A percentile compares a stretch with the other conserved stretches of the same genome.
phyloP scores from a whole-genome alignment of 2,329 filamentous ascomycete species.

The Colletotrichum abscissum region DNA sequence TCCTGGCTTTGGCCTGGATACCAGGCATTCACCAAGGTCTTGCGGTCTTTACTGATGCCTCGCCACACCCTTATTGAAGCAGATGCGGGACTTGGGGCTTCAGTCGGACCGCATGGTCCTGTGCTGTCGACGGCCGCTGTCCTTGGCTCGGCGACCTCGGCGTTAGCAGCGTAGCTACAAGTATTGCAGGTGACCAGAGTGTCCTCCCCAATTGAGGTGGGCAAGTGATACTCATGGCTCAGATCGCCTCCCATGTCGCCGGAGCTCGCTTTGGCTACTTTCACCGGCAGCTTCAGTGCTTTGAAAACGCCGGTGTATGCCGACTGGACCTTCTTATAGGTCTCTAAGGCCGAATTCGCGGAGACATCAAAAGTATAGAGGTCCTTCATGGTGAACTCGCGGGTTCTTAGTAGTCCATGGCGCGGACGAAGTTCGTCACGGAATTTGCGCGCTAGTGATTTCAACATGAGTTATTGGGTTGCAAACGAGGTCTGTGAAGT shows the following conservation, averaged over 20 bases:
- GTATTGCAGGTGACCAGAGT: conserved; percentile 78
- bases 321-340: conserved; percentile 79
- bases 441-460: conserved; percentile 84
- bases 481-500: not conserved
- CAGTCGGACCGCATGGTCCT: conserved; percentile 25
- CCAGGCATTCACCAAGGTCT: conserved; percentile 77
- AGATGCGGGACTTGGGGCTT: conserved; percentile 40
- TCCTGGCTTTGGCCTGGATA: conserved; percentile 54
- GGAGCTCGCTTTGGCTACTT: conserved; percentile 90
- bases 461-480: conserved; percentile 14
- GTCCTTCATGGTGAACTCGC: conserved; percentile 98
- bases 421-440: conserved; percentile 91
- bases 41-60: conserved; percentile 75
- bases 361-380: conserved; percentile 92
- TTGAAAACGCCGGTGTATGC: conserved; percentile 84
- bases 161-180: conserved; percentile 85
- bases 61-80: conserved; percentile 62
- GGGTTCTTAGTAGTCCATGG: conserved; percentile 85
- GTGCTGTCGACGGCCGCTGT: not conserved
- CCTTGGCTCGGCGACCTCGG: conserved; percentile 77
- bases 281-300: conserved; percentile 83
- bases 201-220: conserved; percentile 85
- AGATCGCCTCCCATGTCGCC: conserved; percentile 95
- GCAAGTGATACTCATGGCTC: conserved; percentile 95
- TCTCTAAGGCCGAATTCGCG: conserved; percentile 75